These are phyloP conservation scores for Ramularia collo-cygni DNA, from an alignment of 2,329 filamentous ascomycete species.

Conservation along the genomic window DNA sequence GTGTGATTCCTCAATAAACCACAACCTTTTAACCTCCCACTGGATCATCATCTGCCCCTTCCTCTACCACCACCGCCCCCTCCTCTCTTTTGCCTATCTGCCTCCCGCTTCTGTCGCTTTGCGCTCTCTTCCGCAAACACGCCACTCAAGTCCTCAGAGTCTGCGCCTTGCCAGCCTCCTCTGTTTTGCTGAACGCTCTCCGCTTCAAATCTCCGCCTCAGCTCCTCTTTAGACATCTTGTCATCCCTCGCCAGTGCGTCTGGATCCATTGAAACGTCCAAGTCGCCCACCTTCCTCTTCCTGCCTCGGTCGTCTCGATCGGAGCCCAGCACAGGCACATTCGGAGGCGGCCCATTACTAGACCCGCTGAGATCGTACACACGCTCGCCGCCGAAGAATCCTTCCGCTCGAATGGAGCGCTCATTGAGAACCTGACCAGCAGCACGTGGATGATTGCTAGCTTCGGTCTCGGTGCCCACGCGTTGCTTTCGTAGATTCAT, in stretches of 20 bases:
- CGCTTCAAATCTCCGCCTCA: constrained; percentile 72
- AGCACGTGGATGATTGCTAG: constrained; percentile 63
- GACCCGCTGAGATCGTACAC: constrained; percentile 73
- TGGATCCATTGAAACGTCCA: constrained; percentile 86
- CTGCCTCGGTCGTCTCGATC: constrained; percentile 72
- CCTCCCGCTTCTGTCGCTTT: constrained; percentile 83
- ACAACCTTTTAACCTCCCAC: too few species aligned
- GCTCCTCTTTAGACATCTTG: constrained; percentile 75
- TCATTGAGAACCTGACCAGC: constrained; percentile 90
- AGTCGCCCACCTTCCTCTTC: constrained; percentile 86
- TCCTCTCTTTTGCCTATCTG: constrained; percentile 52
- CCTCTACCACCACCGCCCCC: constrained; percentile 45
- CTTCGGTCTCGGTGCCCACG: constrained; percentile 81
- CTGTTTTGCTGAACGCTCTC: constrained; percentile 53
- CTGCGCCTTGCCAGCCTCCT: constrained; percentile 57
- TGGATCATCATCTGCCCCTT: too few species aligned
- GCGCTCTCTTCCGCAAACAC: constrained; percentile 93
- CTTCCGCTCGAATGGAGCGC: constrained; percentile 73
- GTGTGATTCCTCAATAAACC: too few species aligned
- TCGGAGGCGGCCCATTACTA: constrained; percentile 39
- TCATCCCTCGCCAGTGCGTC: constrained; percentile 70
- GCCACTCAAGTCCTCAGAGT: constrained; percentile 85
- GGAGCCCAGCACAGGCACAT: constrained; percentile 67
- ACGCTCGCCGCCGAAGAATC: constrained; percentile 94
- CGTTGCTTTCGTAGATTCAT: constrained; percentile 86